Evolutionary conservation across 495 filamentous ascomycete species (phyloP).

Genomic region (Trypethelium eluteriae): DNA sequence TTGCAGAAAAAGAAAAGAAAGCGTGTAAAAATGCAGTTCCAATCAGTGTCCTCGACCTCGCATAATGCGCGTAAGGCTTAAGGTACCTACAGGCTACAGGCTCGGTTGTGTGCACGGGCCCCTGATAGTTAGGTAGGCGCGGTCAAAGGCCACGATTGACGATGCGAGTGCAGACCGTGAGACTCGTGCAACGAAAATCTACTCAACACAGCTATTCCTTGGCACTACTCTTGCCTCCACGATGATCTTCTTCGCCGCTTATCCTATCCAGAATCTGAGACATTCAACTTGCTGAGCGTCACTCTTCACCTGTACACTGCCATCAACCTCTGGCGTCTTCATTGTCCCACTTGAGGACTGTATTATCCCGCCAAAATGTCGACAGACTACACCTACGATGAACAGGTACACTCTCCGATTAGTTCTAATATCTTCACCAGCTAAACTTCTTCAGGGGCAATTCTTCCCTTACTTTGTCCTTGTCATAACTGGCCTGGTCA

Average conservation of each 20-base stretch:
- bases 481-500: conserved; percentile 79
- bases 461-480: conserved; percentile 99
- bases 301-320: not conserved
- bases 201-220: not conserved
- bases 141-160: conserved; percentile 10
- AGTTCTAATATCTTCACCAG: not conserved
- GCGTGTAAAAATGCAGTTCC: not conserved
- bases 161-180: not conserved
- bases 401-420: not conserved
- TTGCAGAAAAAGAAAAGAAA: too few relatives aligned
- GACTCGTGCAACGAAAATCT: not conserved
- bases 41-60: not conserved
- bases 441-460: conserved; percentile 39
- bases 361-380: not conserved
- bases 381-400: conserved; percentile 9
- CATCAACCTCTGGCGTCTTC: not conserved
- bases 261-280: not conserved
- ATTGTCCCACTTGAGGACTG: not conserved
- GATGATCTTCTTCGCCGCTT: not conserved
- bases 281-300: not conserved
- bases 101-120: not conserved
- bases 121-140: not conserved
- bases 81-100: not conserved
- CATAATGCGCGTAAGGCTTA: too few relatives aligned
- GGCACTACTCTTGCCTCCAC: not conserved